A percentile compares a stretch with the other conserved stretches of the same genome.
phyloP scores from a whole-genome alignment of 495 filamentous ascomycete genomes.

The Margaritispora aquatica region DNA sequence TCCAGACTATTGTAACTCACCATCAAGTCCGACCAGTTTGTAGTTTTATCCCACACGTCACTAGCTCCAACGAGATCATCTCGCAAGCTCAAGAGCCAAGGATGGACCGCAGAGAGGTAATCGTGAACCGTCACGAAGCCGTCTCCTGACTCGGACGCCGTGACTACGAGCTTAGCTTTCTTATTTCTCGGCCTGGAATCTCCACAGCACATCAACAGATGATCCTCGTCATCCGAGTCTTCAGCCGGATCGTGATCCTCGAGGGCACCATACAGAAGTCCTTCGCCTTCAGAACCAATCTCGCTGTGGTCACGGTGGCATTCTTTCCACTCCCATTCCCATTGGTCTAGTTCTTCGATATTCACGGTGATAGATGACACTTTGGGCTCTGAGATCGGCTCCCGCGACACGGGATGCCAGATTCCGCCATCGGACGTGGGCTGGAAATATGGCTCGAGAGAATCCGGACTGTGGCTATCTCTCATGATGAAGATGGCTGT shows the following conservation, averaged over 20 bases:
- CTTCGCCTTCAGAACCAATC: not conserved
- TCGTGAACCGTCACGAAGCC: slow-evolving; percentile 24
- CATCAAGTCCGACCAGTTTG: too few relatives aligned
- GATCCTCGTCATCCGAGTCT: not conserved
- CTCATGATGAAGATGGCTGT: not conserved
- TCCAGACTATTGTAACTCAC: too few relatives aligned
- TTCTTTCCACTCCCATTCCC: not conserved
- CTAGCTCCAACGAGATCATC: too few relatives aligned
- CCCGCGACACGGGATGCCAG: not conserved
- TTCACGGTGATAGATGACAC: not conserved
- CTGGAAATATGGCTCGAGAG: not conserved
- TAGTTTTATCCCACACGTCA: too few relatives aligned
- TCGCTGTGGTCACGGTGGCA: not conserved
- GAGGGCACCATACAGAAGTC: not conserved
- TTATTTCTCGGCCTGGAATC: slow-evolving; percentile 17
- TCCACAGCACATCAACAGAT: slow-evolving; percentile 20
- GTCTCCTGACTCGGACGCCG: not conserved
- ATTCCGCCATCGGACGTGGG: not conserved
- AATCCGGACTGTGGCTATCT: not conserved
- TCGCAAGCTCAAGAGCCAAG: slow-evolving; percentile 22
- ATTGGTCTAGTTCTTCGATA: not conserved
- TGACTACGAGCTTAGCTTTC: not conserved
- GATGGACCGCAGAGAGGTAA: slow-evolving; percentile 22
- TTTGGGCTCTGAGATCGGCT: not conserved
- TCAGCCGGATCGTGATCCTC: not conserved